A percentile compares a stretch with the other conserved stretches of the same genome.
These are phyloP conservation scores for Emergomyces orientalis DNA, from an alignment of 2,329 filamentous ascomycete genomes.

Conservation along the genomic window DNA sequence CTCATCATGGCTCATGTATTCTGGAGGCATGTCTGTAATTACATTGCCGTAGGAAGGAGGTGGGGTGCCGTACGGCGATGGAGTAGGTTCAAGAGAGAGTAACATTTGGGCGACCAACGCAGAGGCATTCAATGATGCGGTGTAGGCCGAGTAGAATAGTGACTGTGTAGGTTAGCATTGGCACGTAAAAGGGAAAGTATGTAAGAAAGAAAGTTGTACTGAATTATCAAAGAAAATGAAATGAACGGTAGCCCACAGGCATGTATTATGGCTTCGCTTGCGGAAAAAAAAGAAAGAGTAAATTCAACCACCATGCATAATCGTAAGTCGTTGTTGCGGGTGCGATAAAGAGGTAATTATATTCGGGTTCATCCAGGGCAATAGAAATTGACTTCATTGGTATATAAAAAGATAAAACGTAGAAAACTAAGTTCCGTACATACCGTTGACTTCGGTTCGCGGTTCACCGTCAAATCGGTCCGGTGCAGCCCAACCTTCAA, in stretches of 20 bases:
- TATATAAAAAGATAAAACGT: neutral
- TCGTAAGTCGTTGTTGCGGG: neutral
- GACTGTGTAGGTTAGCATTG: slow-evolving; percentile 10
- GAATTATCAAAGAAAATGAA: neutral
- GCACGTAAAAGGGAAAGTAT: neutral
- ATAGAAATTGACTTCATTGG: neutral
- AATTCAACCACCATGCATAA: neutral
- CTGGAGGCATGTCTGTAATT: slow-evolving; percentile 26
- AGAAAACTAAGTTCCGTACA: neutral
- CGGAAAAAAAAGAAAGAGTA: neutral
- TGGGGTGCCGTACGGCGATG: slow-evolving; percentile 6
- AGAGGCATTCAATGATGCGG: slow-evolving; percentile 11
- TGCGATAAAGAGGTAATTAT: neutral
- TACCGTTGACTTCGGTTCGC: slow-evolving; percentile 3
- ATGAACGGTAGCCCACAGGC: neutral
- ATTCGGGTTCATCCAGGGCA: neutral
- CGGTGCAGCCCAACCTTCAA: neutral
- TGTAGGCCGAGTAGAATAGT: slow-evolving; percentile 5
- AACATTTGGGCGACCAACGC: slow-evolving; percentile 12
- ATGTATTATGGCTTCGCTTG: neutral
- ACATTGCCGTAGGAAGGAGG: slow-evolving; percentile 15
- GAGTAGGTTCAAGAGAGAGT: slow-evolving; percentile 6
- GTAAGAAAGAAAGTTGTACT: neutral
- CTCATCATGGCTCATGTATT: slow-evolving; percentile 11
- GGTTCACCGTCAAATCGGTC: neutral